Percentiles rank a stretch among this genome's conserved stretches.
Conservation (phyloP, 495 filamentous ascomycete genomes). For the Daldinia caldariorum region DNA sequence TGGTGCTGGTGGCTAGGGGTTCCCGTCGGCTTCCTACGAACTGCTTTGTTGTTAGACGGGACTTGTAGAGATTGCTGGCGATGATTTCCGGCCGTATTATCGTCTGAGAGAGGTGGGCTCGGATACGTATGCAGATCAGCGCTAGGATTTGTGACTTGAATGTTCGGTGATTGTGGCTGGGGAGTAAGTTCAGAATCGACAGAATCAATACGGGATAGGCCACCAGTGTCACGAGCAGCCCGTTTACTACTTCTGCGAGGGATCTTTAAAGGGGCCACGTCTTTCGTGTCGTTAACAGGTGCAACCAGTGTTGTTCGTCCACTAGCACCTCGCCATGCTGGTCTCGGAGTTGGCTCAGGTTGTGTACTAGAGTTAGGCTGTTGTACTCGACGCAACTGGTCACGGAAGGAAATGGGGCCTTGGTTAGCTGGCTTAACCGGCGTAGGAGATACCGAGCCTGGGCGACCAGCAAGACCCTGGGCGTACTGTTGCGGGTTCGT, state of each 20-base stretch:
- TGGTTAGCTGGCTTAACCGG: conserved; percentile 37
- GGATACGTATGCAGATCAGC: conserved; percentile 45
- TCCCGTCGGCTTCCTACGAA: conserved; percentile 55
- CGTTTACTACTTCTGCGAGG: conserved; percentile 58
- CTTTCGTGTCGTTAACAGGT: conserved; percentile 56
- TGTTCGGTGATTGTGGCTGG: conserved; percentile 33
- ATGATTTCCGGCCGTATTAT: conserved; percentile 25
- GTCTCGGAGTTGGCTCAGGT: conserved; percentile 52
- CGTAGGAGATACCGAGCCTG: conserved; percentile 35
- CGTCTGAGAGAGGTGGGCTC: conserved; percentile 50
- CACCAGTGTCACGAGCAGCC: conserved; percentile 31
- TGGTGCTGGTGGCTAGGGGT: conserved; percentile 44
- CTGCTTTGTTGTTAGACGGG: conserved; percentile 44
- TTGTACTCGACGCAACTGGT: conserved; percentile 54
- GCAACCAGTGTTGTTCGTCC: conserved; percentile 60
- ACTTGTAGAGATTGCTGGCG: conserved; percentile 40
- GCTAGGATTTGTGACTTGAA: conserved; percentile 24
- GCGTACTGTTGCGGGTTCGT: conserved; percentile 58
- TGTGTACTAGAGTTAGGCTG: conserved; percentile 49
- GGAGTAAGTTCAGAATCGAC: conserved; percentile 35
- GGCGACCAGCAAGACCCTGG: conserved; percentile 50
- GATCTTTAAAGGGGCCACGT: conserved; percentile 55
- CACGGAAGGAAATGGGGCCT: conserved; percentile 50
- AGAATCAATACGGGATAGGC: conserved; percentile 40
- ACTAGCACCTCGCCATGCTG: conserved; percentile 64